A percentile compares a stretch with the other conserved stretches of the same genome.
These are phyloP conservation scores for Raphanus raphanistrum DNA, from an alignment of 345 rosid genomes.

Conservation along the genomic window DNA sequence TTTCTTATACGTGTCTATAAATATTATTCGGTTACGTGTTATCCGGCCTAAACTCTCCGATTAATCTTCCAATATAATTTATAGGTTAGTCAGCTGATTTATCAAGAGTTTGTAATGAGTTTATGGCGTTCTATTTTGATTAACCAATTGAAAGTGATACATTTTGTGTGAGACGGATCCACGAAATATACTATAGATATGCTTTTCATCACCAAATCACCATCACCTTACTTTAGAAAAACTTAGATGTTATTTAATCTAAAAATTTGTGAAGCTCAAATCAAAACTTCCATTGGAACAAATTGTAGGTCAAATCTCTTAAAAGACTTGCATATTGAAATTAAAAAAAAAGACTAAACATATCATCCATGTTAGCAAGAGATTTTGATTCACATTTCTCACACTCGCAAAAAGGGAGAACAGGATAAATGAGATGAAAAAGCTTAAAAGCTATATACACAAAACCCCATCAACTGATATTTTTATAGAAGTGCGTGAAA, in stretches of 20 bases:
- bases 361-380: not conserved
- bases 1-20: not conserved
- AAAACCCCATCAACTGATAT: slow-evolving; percentile 6
- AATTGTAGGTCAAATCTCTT: not conserved
- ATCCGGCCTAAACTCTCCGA: not conserved
- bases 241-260: not conserved
- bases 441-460: not conserved
- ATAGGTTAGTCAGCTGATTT: not conserved
- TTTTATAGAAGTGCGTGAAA: slow-evolving; percentile 27
- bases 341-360: not conserved
- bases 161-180: not conserved
- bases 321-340: not conserved
- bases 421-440: not conserved
- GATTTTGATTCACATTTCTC: not conserved
- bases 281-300: not conserved
- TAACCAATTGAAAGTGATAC: not conserved
- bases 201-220: not conserved
- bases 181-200: not conserved
- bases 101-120: not conserved
- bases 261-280: not conserved
- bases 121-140: not conserved
- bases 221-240: not conserved
- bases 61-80: not conserved
- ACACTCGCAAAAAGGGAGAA: not conserved
- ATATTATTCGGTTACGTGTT: not conserved